Evolutionary conservation across 2,329 filamentous ascomycete species (phyloP), one percentile per base, ranked within the genome.

Genomic region (Calonectria pseudoreteaudii): DNA sequence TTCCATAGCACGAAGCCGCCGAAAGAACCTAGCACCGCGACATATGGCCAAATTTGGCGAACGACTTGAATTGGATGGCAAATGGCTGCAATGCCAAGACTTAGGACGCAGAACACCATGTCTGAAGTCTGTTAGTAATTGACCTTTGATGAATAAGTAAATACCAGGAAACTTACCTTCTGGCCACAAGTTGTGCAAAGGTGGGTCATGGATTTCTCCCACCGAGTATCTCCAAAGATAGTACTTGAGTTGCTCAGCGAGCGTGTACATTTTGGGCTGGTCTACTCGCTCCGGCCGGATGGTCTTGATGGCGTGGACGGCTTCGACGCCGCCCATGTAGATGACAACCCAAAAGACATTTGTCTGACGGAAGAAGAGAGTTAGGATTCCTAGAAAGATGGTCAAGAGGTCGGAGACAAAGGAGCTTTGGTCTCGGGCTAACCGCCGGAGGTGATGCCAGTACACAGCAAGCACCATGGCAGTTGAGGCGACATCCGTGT

Each of bases 331-430:
- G 26, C 93, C 93, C 79, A 95, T 91, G 80, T 94, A 95, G 0
- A 96, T 87, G 1, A 94, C 93, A 0, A 96, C 93, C 97, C 97
- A 99, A 82, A 99, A 98, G 70, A 98, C 94, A 80, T 99, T 99
- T 0, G 97, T 99, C 84, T 99, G 97, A 30, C 97, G 90, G 87
- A 98, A 97, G 3, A 90, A 86, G 26, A 99, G 87, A 1, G 95
- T 89, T 1, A 90, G 75, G 0, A 95, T 76, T 0, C 95, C 95
- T 8, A 93, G 82, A 0, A 88, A 1, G 0, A 94, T 74, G 0
- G 87, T 86, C 14, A 78, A 74, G 0, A 92, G 1, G 64, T 88
- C 87, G 53, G 83, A 89, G 10, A 79, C 4, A 7, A 86, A 20
- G 0, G 85, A 84, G 7, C 81, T 84, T 9, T 60, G 66, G 14